These are phyloP conservation scores for Vishniacozyma victoriae DNA, from an alignment of 768 basidiomycete species.

Conservation along the genomic window DNA sequence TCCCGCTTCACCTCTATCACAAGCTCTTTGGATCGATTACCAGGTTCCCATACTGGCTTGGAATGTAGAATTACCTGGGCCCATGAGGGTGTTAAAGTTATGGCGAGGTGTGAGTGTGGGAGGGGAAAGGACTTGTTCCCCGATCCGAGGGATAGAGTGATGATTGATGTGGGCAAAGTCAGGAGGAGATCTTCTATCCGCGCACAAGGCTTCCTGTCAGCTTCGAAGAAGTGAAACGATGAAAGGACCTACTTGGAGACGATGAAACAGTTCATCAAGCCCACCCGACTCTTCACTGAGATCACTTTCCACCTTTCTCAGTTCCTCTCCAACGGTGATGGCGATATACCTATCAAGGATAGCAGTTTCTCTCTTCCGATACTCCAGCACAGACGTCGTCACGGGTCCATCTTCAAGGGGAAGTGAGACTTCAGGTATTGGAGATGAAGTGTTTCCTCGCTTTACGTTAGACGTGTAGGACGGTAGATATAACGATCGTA, in stretches of 20 bases:
- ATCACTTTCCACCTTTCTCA: conserved; percentile 27
- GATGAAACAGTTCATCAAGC: conserved; percentile 16
- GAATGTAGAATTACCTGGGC: conserved; percentile 19
- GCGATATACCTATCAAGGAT: conserved; percentile 39
- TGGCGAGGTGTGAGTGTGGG: conserved; percentile 15
- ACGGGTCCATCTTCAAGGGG: not conserved
- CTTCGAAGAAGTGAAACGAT: not conserved
- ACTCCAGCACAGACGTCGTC: conserved; percentile 2
- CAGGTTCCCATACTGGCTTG: not conserved
- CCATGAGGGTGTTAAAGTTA: conserved; percentile 33
- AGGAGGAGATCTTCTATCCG: conserved; percentile 34
- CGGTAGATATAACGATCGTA: conserved; percentile 4
- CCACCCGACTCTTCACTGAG: conserved; percentile 19
- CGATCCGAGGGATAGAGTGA: conserved; percentile 1
- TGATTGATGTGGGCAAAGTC: conserved; percentile 13
- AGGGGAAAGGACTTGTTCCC: conserved; percentile 18
- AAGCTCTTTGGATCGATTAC: conserved; percentile 12
- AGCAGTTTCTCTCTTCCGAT: conserved; percentile 26
- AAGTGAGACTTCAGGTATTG: not conserved
- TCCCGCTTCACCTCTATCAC: conserved; percentile 32
- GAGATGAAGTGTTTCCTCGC: not conserved
- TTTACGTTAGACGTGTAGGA: not conserved
- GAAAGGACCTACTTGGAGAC: conserved; percentile 35
- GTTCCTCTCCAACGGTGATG: conserved; percentile 24
- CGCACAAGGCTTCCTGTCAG: conserved; percentile 20